Percentiles rank a stretch among this genome's conserved stretches.
phyloP scores from a whole-genome alignment of 2,329 filamentous ascomycete species.

The Xylariaceae sp. region DNA sequence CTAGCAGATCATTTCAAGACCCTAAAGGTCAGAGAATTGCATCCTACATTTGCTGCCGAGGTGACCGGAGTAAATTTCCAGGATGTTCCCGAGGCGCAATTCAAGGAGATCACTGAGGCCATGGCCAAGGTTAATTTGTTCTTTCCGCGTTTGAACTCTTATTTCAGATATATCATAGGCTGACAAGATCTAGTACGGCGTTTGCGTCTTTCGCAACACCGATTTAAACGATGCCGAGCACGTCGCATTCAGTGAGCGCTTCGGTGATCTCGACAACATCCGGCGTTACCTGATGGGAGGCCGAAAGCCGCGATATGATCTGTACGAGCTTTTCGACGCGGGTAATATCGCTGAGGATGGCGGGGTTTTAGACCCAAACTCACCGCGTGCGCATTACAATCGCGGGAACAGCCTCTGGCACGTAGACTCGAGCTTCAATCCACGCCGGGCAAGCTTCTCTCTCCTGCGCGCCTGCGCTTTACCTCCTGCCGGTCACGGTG shows the following conservation, averaged over 20 bases:
- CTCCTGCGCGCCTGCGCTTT: constrained; percentile 47
- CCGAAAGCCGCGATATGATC: constrained; percentile 43
- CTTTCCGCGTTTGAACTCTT: no score
- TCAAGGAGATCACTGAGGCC: constrained; percentile 29
- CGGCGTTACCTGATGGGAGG: constrained; percentile 44
- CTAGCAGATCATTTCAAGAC: no score
- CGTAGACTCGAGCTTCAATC: constrained; percentile 53
- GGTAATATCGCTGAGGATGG: constrained; percentile 48
- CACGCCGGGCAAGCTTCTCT: constrained; percentile 48
- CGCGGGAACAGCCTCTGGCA: constrained; percentile 51
- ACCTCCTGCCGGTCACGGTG: constrained; percentile 44
- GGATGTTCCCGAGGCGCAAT: constrained; percentile 30
- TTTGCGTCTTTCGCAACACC: constrained; percentile 48
- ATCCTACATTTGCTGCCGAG: constrained; percentile 31
- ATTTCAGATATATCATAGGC: no score
- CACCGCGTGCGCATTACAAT: constrained; percentile 21
- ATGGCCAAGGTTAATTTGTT: constrained; percentile 31
- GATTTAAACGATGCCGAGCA: constrained; percentile 48
- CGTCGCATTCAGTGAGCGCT: constrained; percentile 44
- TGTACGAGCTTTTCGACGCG: constrained; percentile 54
- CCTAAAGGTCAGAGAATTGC: constrained; percentile 25
- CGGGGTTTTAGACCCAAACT: constrained; percentile 16
- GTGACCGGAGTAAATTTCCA: constrained; percentile 31
- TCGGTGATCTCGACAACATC: constrained; percentile 55
- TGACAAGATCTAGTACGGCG: constrained; percentile 47